These are phyloP conservation scores for Sporothrix variecibatus DNA, from an alignment of 2,329 filamentous ascomycete species.

Conservation along the genomic window DNA sequence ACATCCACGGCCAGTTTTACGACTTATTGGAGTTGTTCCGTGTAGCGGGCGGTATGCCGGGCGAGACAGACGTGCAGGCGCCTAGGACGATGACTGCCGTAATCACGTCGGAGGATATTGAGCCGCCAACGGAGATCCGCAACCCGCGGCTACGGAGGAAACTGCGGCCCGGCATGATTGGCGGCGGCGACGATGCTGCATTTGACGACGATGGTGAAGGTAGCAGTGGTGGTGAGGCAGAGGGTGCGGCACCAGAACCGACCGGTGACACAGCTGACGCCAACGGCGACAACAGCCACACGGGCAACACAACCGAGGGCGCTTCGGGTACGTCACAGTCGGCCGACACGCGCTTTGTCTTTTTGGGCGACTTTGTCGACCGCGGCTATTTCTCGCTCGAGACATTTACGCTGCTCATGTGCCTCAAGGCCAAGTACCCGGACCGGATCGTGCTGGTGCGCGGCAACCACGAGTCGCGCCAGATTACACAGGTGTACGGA, in stretches of 20 bases:
- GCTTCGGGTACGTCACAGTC: conserved; percentile 44
- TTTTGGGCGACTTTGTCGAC: conserved; percentile 90
- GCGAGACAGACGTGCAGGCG: conserved; percentile 69
- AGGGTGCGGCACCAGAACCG: conserved; percentile 48
- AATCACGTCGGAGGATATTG: conserved; percentile 88
- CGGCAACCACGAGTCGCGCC: conserved; percentile 95
- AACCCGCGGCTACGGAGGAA: conserved; percentile 86
- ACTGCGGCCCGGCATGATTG: conserved; percentile 59
- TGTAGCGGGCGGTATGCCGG: conserved; percentile 94
- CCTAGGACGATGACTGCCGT: conserved; percentile 70
- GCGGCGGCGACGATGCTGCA: conserved; percentile 36
- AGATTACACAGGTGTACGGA: conserved; percentile 97
- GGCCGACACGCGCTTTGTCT: conserved; percentile 60
- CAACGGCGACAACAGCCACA: conserved; percentile 35
- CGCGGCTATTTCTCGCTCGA: conserved; percentile 97
- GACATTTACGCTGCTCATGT: conserved; percentile 96
- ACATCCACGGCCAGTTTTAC: conserved; percentile 99
- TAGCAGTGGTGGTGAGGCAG: conserved; percentile 51
- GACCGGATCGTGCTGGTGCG: conserved; percentile 93
- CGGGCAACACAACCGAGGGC: conserved; percentile 40
- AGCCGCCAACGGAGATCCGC: conserved; percentile 85
- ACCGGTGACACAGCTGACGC: conserved; percentile 31
- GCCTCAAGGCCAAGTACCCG: conserved; percentile 84
- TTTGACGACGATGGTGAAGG: conserved; percentile 51
- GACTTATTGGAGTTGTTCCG: conserved; percentile 95